Evolutionary conservation across 441 rosid species (phyloP).

Genomic region (Populus hybrid): DNA sequence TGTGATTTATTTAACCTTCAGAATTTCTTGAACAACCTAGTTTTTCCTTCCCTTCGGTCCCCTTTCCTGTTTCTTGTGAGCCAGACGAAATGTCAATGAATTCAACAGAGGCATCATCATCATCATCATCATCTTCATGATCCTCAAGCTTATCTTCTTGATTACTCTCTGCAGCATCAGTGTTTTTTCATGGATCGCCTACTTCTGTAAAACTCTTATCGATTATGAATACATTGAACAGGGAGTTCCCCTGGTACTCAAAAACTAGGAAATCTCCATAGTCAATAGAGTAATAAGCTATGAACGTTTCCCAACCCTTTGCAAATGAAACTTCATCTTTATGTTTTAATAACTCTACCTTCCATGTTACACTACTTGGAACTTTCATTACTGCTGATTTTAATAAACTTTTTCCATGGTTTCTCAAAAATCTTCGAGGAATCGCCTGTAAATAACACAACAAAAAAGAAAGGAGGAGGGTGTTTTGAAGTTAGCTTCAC

Average conservation of each 20-base stretch:
- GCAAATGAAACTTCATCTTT: background rate
- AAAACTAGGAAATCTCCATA: background rate
- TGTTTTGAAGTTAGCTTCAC: too few species aligned
- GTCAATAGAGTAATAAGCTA: background rate
- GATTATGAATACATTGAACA: conserved; percentile 6
- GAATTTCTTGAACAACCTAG: too few species aligned
- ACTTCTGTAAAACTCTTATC: conserved; percentile 5
- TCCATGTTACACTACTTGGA: background rate
- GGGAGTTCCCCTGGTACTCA: background rate
- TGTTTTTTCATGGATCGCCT: conserved; percentile 5
- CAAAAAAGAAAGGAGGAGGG: background rate
- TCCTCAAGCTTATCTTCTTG: too few species aligned
- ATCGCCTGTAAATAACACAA: background rate
- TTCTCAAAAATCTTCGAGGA: background rate
- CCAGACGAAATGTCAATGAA: too few species aligned
- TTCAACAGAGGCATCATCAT: too few species aligned
- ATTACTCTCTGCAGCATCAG: too few species aligned
- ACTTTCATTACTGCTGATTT: background rate
- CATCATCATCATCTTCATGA: too few species aligned
- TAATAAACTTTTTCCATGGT: background rate
- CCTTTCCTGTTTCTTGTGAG: too few species aligned
- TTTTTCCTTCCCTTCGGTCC: too few species aligned
- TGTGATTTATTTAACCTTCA: too few species aligned
- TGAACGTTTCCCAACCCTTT: conserved; percentile 8
- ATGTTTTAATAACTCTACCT: background rate